Percentiles rank a stretch among this genome's conserved stretches.
Conservation (phyloP, 2,329 filamentous ascomycete genomes). For the Fusarium tuaranense region DNA sequence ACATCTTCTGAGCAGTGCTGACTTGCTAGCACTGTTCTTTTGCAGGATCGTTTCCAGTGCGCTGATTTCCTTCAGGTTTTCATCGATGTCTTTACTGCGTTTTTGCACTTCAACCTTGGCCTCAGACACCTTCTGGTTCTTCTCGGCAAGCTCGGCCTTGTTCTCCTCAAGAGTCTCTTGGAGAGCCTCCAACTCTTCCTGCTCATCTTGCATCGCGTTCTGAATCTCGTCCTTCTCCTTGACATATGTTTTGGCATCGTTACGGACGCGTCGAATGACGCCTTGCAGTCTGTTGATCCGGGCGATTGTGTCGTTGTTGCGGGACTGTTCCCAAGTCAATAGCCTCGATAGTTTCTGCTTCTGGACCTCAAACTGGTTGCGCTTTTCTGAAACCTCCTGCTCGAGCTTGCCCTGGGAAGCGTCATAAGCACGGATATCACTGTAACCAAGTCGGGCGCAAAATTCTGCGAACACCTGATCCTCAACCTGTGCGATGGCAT, state of each 20-base stretch:
- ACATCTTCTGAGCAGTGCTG: slow-evolving; percentile 86
- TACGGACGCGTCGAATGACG: slow-evolving; percentile 73
- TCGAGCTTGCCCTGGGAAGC: slow-evolving; percentile 92
- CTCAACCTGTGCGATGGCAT: slow-evolving; percentile 82
- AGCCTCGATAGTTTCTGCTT: slow-evolving; percentile 77
- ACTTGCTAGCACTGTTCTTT: slow-evolving; percentile 85
- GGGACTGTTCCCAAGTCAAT: slow-evolving; percentile 67
- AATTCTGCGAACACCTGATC: slow-evolving; percentile 89
- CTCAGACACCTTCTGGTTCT: slow-evolving; percentile 80
- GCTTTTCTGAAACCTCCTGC: slow-evolving; percentile 89
- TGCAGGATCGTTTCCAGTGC: slow-evolving; percentile 87
- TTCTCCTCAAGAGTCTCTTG: slow-evolving; percentile 77
- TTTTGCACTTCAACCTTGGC: slow-evolving; percentile 85
- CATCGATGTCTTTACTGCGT: slow-evolving; percentile 85
- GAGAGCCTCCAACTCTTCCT: slow-evolving; percentile 81
- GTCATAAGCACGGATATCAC: slow-evolving; percentile 92
- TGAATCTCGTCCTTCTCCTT: slow-evolving; percentile 81
- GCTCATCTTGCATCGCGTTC: slow-evolving; percentile 76
- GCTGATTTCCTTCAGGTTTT: slow-evolving; percentile 76
- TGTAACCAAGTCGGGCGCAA: slow-evolving; percentile 87
- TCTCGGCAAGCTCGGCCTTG: slow-evolving; percentile 75
- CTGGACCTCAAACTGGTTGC: slow-evolving; percentile 87
- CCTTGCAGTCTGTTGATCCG: slow-evolving; percentile 78
- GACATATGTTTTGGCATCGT: slow-evolving; percentile 77
- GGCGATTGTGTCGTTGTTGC: slow-evolving; percentile 68